Evolutionary conservation across 2,329 filamentous ascomycete genomes (phyloP).

Genomic region (Colletotrichum camelliae): DNA sequence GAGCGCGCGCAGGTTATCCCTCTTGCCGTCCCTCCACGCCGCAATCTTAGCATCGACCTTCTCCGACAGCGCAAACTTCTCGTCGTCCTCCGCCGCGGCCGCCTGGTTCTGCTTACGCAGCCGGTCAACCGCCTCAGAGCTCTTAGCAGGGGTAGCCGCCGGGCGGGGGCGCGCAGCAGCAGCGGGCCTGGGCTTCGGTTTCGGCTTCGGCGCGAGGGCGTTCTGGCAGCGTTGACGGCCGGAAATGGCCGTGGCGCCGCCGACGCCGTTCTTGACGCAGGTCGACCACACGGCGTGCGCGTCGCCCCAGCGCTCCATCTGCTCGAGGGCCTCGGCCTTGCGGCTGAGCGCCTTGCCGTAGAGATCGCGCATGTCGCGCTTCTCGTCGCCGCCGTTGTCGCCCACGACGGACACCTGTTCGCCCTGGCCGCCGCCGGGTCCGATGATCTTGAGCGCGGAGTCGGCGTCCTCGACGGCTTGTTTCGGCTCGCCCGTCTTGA

Average conservation of each 20-base stretch:
- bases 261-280: constrained; percentile 84
- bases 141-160: constrained; percentile 53
- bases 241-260: constrained; percentile 83
- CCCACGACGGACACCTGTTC: constrained; percentile 77
- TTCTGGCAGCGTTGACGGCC: constrained; percentile 90
- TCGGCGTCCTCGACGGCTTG: constrained; percentile 86
- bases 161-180: constrained; percentile 33
- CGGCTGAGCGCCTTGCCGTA: constrained; percentile 93
- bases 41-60: constrained; percentile 80
- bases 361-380: constrained; percentile 89
- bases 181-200: constrained; percentile 47
- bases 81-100: constrained; percentile 85
- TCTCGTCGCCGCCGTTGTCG: constrained; percentile 60
- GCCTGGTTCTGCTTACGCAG: constrained; percentile 85
- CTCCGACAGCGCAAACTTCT: constrained; percentile 89
- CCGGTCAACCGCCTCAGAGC: constrained; percentile 79
- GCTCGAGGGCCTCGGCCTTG: constrained; percentile 94
- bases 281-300: constrained; percentile 81
- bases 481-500: constrained; percentile 93
- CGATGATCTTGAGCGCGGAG: constrained; percentile 79
- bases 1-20: constrained; percentile 89
- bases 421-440: constrained; percentile 76
- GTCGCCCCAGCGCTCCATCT: constrained; percentile 93
- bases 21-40: constrained; percentile 88
- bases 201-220: constrained; percentile 75